These are phyloP conservation scores for Talinum fruticosum DNA, from an alignment of 148 eudicot genomes.

Conservation along the genomic window DNA sequence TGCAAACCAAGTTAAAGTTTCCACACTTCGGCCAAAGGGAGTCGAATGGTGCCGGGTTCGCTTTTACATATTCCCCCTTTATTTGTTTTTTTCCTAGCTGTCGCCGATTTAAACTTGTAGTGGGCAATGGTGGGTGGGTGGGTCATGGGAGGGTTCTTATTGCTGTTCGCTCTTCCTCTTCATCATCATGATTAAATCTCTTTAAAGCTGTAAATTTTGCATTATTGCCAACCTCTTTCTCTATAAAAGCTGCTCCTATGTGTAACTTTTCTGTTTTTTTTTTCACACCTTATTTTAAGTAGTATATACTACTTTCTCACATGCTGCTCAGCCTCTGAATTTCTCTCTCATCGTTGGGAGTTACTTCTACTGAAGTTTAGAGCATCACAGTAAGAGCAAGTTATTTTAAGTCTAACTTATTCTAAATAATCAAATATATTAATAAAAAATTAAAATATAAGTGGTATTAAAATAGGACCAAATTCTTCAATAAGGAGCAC, in stretches of 20 bases:
- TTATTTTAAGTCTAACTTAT: no score
- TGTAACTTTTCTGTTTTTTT: not conserved
- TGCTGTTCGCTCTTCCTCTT: not conserved
- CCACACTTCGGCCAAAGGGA: no score
- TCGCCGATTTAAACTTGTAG: not conserved
- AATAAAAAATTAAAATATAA: no score
- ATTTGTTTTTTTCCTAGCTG: not conserved
- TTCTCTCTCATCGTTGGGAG: conserved; percentile 3
- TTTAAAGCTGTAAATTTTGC: not conserved
- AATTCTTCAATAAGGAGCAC: no score
- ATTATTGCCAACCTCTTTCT: not conserved
- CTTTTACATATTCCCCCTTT: no score
- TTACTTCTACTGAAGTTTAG: not conserved
- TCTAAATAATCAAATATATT: no score
- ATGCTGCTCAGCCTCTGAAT: not conserved
- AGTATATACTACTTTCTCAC: not conserved
- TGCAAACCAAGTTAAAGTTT: not conserved
- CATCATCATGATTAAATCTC: not conserved
- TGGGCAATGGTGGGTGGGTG: not conserved
- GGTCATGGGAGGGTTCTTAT: no score
- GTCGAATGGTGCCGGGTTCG: no score
- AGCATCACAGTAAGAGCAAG: no score
- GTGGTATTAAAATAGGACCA: no score
- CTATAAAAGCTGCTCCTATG: not conserved
- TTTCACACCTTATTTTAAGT: not conserved